A percentile compares a stretch with the other conserved stretches of the same genome.
These are phyloP conservation scores for Fusarium decemcellulare DNA, from an alignment of 2,329 filamentous ascomycete species.

Conservation along the genomic window DNA sequence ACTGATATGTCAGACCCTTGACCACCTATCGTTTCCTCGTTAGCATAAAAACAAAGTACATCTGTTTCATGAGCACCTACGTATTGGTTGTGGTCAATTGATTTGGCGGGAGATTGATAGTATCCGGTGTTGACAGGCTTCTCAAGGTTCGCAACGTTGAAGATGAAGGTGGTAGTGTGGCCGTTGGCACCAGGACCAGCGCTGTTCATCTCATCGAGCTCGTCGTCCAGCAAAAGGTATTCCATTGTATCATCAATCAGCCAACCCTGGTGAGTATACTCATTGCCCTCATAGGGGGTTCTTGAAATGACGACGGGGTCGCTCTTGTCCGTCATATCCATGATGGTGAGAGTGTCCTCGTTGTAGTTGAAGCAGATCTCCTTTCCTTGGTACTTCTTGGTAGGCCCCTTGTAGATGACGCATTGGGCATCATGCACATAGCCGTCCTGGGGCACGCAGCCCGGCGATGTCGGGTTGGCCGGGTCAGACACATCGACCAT, in stretches of 20 bases:
- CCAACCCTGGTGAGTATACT: slow-evolving; percentile 71
- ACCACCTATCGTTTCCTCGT: no score
- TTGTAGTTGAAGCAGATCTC: slow-evolving; percentile 69
- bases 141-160: slow-evolving; percentile 59
- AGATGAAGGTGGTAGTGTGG: slow-evolving; percentile 65
- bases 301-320: no score
- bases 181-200: slow-evolving; percentile 54
- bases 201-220: slow-evolving; percentile 64
- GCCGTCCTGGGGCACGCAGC: slow-evolving; percentile 63
- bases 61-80: slow-evolving; percentile 48
- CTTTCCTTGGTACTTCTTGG: slow-evolving; percentile 55
- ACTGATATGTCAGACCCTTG: slow-evolving; percentile 54
- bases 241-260: slow-evolving; percentile 58
- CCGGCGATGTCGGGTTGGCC: no score
- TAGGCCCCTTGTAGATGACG: slow-evolving; percentile 65
- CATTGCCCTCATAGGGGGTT: no score
- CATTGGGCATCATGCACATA: slow-evolving; percentile 69
- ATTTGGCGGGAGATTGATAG: slow-evolving; percentile 45
- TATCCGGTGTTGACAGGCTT: slow-evolving; percentile 56
- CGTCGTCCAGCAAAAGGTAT: slow-evolving; percentile 65
- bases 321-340: slow-evolving; percentile 17
- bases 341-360: slow-evolving; percentile 57
- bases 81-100: slow-evolving; percentile 65
- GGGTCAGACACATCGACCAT: slow-evolving; percentile 69
- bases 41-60: no score